Percentiles rank a stretch among this genome's conserved stretches.
phyloP scores from a whole-genome alignment of 306 rosid genomes.

The Geum urbanum region DNA sequence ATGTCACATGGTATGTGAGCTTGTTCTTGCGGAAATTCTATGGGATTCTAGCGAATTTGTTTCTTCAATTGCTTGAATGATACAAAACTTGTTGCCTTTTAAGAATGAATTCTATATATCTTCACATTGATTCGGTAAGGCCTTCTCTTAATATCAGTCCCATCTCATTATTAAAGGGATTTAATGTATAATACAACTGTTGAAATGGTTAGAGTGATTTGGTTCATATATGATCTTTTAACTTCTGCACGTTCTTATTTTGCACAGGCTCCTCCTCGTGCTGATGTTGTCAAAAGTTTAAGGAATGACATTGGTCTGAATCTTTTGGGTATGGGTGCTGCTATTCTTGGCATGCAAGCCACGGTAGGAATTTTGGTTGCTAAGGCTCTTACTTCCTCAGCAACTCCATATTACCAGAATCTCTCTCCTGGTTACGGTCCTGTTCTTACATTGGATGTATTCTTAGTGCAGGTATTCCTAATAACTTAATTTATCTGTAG shows the following conservation, averaged over 20 bases:
- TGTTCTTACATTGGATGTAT: conserved; percentile 92
- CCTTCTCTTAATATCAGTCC: too few species aligned
- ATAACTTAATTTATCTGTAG: not conserved
- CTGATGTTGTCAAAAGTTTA: conserved; percentile 86
- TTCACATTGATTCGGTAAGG: too few species aligned
- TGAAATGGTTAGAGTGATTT: not conserved
- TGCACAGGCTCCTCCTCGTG: conserved; percentile 92
- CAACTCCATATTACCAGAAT: conserved; percentile 85
- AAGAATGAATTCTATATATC: too few species aligned
- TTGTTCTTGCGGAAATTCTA: not conserved
- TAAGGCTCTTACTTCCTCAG: conserved; percentile 88
- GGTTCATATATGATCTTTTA: not conserved
- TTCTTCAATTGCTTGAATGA: too few species aligned
- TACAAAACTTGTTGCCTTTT: too few species aligned
- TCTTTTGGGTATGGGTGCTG: conserved; percentile 92
- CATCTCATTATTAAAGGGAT: not conserved
- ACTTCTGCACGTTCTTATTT: not conserved
- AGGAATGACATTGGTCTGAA: conserved; percentile 73
- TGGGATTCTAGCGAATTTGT: too few species aligned
- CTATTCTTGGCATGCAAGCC: conserved; percentile 95
- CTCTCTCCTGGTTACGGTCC: conserved; percentile 80
- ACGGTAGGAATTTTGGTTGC: conserved; percentile 91
- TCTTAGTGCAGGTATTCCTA: conserved; percentile 80
- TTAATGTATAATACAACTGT: not conserved
- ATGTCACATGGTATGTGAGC: not conserved